These are phyloP conservation scores for Pyrenochaeta sp. DNA, from an alignment of 2,329 filamentous ascomycete genomes.

Conservation along the genomic window DNA sequence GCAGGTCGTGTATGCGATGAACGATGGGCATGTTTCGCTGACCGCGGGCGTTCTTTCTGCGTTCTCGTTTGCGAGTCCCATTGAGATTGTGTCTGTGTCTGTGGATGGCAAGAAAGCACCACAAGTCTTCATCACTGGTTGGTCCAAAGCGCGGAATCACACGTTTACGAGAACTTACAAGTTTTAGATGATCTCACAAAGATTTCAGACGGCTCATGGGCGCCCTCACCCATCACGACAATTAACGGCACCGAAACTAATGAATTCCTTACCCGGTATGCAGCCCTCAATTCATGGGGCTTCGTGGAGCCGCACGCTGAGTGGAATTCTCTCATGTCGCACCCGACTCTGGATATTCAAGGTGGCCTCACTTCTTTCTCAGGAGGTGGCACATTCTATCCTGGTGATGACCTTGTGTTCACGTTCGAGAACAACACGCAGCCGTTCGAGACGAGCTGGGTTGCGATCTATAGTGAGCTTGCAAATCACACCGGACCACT, in stretches of 20 bases:
- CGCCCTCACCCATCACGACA: slow-evolving; percentile 27
- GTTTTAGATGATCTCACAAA: slow-evolving; percentile 26
- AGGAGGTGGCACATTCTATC: slow-evolving; percentile 44
- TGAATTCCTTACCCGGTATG: slow-evolving; percentile 31
- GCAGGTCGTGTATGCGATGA: slow-evolving; percentile 34
- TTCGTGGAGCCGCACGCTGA: slow-evolving; percentile 52
- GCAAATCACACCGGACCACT: slow-evolving; percentile 35
- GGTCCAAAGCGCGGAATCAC: not conserved
- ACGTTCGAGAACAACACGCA: slow-evolving; percentile 32
- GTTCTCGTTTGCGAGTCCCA: slow-evolving; percentile 32
- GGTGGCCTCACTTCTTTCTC: slow-evolving; percentile 17
- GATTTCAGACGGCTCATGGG: slow-evolving; percentile 23
- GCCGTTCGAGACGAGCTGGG: slow-evolving; percentile 22
- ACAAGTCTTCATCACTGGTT: slow-evolving; percentile 40
- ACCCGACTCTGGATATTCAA: slow-evolving; percentile 25
- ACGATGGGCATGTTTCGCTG: slow-evolving; percentile 43
- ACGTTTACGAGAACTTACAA: not conserved
- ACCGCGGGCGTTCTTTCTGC: slow-evolving; percentile 35
- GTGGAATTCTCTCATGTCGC: slow-evolving; percentile 48
- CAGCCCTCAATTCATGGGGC: slow-evolving; percentile 42
- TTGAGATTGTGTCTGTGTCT: slow-evolving; percentile 32
- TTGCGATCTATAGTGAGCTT: slow-evolving; percentile 29
- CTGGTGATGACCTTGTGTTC: slow-evolving; percentile 36
- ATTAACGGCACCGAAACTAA: slow-evolving; percentile 36
- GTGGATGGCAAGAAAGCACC: slow-evolving; percentile 34